These are phyloP conservation scores for Copromyces sp. DNA, from an alignment of 495 filamentous ascomycete species.

Conservation along the genomic window DNA sequence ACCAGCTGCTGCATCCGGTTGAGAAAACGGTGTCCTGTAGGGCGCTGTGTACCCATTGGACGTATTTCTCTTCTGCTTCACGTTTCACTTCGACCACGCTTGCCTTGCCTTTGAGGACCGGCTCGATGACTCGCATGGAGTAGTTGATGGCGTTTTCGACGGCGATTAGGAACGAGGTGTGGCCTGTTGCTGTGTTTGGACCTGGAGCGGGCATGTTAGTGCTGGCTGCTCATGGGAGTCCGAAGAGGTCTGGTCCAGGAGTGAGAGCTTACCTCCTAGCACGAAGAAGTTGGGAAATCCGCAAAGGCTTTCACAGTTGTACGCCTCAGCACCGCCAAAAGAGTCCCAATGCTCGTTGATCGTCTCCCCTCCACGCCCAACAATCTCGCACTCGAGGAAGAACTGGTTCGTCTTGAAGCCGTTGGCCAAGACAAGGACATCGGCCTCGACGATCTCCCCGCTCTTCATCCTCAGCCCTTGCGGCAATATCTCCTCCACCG, in stretches of 20 bases:
- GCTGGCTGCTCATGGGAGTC: not conserved
- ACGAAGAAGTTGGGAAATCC: conserved; percentile 38
- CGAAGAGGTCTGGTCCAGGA: not conserved
- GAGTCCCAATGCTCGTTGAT: conserved; percentile 30
- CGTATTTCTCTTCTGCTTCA: conserved; percentile 21
- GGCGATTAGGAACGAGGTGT: conserved; percentile 31
- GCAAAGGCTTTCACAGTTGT: conserved; percentile 24
- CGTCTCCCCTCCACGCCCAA: conserved; percentile 20
- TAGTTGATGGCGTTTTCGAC: conserved; percentile 31
- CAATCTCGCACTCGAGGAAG: conserved; percentile 24
- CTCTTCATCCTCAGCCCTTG: conserved; percentile 21
- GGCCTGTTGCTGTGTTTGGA: conserved; percentile 34
- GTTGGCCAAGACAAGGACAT: conserved; percentile 34
- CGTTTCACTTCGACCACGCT: conserved; percentile 24
- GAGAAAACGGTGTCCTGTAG: conserved; percentile 22
- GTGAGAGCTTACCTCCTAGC: conserved; percentile 12
- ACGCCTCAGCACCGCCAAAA: conserved; percentile 29
- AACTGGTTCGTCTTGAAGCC: conserved; percentile 29
- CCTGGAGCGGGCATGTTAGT: conserved; percentile 14
- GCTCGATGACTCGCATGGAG: conserved; percentile 18
- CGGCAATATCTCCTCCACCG: conserved; percentile 25
- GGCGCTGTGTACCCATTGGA: conserved; percentile 13
- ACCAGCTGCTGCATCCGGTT: conserved; percentile 30
- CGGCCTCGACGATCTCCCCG: conserved; percentile 20
- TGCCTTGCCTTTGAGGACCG: conserved; percentile 26